Percentiles rank a stretch among this genome's conserved stretches.
Evolutionary conservation across 805 yeast species (phyloP).

Genomic region (Yarrowia deformans): DNA sequence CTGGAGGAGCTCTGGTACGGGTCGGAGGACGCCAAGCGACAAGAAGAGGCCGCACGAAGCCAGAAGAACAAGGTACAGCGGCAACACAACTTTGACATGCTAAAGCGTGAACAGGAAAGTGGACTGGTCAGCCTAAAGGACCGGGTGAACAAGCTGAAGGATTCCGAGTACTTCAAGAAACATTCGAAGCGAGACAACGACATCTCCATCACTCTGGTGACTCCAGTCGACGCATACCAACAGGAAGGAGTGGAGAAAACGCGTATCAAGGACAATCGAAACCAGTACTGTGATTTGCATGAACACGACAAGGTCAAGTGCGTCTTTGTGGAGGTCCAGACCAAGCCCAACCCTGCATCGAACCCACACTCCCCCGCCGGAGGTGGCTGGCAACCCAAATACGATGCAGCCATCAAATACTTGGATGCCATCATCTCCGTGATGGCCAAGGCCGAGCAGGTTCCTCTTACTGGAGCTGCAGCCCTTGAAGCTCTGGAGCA

Average conservation of each 20-base stretch:
- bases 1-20: constrained; percentile 32
- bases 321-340: constrained; percentile 18
- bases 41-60: constrained; percentile 4
- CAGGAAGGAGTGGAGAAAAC: constrained; percentile 25
- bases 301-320: constrained; percentile 32
- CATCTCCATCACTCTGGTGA: constrained; percentile 3
- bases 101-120: constrained; percentile 4
- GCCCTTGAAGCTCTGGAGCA: constrained; percentile 26
- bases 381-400: constrained; percentile 30
- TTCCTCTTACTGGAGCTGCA: neutral
- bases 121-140: neutral
- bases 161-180: neutral
- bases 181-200: neutral
- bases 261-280: constrained; percentile 19
- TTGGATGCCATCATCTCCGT: constrained; percentile 9
- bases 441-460: constrained; percentile 8
- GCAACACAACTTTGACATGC: constrained; percentile 4
- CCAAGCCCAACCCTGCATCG: constrained; percentile 23
- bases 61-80: constrained; percentile 18
- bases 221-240: constrained; percentile 11
- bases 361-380: constrained; percentile 15
- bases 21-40: constrained; percentile 13
- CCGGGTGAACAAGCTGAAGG: neutral
- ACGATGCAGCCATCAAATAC: constrained; percentile 5
- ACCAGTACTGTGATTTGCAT: constrained; percentile 16